These are phyloP conservation scores for Neonectria neomacrospora DNA, from an alignment of 2,329 filamentous ascomycete species.

Conservation along the genomic window DNA sequence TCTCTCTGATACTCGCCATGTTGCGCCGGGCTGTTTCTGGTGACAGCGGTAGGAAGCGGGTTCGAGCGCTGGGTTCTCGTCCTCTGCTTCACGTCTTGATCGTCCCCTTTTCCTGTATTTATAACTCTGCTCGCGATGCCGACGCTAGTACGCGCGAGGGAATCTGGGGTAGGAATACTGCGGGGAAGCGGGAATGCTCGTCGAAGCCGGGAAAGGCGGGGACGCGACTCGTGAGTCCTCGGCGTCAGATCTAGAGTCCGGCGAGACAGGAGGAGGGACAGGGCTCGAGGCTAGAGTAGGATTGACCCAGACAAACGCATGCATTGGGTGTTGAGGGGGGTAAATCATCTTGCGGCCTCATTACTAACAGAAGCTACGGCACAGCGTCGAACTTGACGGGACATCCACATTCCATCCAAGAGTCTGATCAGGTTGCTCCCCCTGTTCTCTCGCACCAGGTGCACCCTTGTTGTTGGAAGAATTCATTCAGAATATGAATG, in stretches of 20 bases:
- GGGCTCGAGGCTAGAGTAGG: not conserved
- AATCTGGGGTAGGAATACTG: conserved; percentile 27
- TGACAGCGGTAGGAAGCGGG: not conserved
- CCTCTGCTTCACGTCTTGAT: not conserved
- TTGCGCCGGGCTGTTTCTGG: conserved; percentile 13
- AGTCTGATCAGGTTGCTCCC: not conserved
- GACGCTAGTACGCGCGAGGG: conserved; percentile 27
- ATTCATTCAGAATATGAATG: not conserved
- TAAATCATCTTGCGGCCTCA: not conserved
- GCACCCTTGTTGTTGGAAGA: not conserved
- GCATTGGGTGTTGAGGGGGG: not conserved
- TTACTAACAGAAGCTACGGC: not conserved
- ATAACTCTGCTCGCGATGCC: conserved; percentile 9
- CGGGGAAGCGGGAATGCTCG: conserved; percentile 25
- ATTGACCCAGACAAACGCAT: not conserved
- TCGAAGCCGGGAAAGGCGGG: conserved; percentile 29
- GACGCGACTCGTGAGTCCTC: conserved; percentile 14
- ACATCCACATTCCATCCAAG: not conserved
- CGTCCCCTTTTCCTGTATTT: conserved; percentile 3
- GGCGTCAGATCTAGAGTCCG: conserved; percentile 36
- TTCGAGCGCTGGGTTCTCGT: not conserved
- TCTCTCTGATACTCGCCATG: conserved; percentile 17
- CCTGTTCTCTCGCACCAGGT: not conserved
- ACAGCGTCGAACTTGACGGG: not conserved
- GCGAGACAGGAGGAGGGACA: not conserved